Base-by-base conservation (phyloP, 805 yeast genomes). In the Candida loeiensis region DNA sequence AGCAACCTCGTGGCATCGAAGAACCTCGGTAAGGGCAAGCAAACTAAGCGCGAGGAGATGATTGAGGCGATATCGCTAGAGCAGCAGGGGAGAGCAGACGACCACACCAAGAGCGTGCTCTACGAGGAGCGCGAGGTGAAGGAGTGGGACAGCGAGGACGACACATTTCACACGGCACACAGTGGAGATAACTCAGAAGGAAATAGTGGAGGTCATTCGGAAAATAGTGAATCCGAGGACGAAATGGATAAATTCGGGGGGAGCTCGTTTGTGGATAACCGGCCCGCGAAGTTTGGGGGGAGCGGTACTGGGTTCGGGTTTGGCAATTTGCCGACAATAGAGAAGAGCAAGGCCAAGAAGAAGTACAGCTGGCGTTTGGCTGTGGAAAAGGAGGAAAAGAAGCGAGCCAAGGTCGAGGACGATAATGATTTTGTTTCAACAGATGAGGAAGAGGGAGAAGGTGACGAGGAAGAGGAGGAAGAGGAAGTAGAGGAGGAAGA, bases 51-150 rank as follows among this genome's bases (percentile, higher is more conserved):
- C 39, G 90, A 85, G 53, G 77, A 75, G 45, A 74, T 87, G 62
- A 62, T 73, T n/a, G 91, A 85, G 53, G 95, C 95, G 0, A 56
- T 86, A 40, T 75, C 75, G 38, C 62, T 82, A 29, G 96, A 88
- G 53, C 71, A 71, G 43, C 80, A 79, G 53, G 95, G 95, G 2
- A 68, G 83, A 43, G 82, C 76, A 1, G 77, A 75, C 55, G 88
- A 80, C 2, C 59, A 64, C 25, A 81, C 87, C 0, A 70, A 64
- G 35, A 81, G 74, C 16, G 69, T 86, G 15, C 59, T 86, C 20
- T 86, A 84, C 54, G 95, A 86, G 57, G 80, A 81, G 51, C 71
- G 82, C 45, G 76, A 71, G 27, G 75, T 78, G 2, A 76, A 73
- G 50, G 81, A 76, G 20, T 84, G 89, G 1, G 66, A 56, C 19